Base-by-base conservation (phyloP, 2,329 filamentous ascomycete species). In the Aspergillus pseudoviridinutans region DNA sequence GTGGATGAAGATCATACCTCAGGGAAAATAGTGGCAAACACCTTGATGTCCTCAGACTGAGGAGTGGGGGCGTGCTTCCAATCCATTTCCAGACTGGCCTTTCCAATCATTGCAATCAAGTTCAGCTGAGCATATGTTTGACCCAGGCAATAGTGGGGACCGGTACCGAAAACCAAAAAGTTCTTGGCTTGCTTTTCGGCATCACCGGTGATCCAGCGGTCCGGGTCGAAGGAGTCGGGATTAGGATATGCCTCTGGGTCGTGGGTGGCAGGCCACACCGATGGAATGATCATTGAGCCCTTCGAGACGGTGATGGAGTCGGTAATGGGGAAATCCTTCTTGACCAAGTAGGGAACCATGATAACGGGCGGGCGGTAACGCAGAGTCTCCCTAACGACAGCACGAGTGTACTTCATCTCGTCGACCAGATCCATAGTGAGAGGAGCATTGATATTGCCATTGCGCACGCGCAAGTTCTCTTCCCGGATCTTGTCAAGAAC, bases 11-110 rank as follows among this genome's bases (percentile, higher is more conserved):
- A 61, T 55, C 56, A 63, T 58, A 95, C 92, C 89, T 89, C 89
- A 56, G 94, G 94, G 83, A 99, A 99, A 67, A 99, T 96, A 28
- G 92, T 97, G 44, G 94, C 94, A 78, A 97, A 99, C 65, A 97
- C 93, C 80, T 96, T 93, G 77, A 99, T 97, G 76, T 96, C 88
- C 79, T 99, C 94, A 0, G 91, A 96, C 58, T 81, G 71, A 0
- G 89, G 86, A 10, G 94, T 97, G 20, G 91, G 78, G 72, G 91
- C 86, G 76, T 99, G 94, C 74, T 87, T 84, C 93, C 93, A 97
- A 76, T 97, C 87, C 65, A 97, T 81, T 71, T 87, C 81, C 74
- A 96, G 82, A 63, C 90, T 89, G 8, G 92, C 92, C 83, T 94
- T 96, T 71, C 92, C 92, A 69, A 96, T 84, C 83, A 96, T 89